Conservation (phyloP, 2,329 filamentous ascomycete species). For the Neonectria hederae region DNA sequence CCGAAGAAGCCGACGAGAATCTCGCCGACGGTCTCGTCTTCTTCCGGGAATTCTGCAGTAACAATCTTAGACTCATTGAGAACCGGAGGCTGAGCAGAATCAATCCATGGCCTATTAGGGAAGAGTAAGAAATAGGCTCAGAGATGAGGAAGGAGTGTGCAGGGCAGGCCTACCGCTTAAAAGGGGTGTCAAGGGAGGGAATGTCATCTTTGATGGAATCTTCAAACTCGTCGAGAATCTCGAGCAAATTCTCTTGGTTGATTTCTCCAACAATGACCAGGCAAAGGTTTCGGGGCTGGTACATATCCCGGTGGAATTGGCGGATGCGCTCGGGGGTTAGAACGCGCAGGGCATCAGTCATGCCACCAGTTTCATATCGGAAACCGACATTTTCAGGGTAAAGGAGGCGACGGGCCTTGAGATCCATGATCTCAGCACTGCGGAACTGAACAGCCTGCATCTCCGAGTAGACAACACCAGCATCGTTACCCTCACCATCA, state of each 20-base stretch:
- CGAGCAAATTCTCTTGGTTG: slow-evolving; percentile 80
- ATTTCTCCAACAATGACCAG: slow-evolving; percentile 92
- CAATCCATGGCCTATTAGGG: slow-evolving; percentile 77
- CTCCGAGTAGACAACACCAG: slow-evolving; percentile 96
- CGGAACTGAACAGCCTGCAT: slow-evolving; percentile 97
- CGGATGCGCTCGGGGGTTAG: slow-evolving; percentile 90
- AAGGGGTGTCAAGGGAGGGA: slow-evolving; percentile 76
- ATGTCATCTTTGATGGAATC: slow-evolving; percentile 85
- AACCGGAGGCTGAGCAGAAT: slow-evolving; percentile 80
- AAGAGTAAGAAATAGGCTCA: slow-evolving; percentile 18
- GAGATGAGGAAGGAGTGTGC: background rate
- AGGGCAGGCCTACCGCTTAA: slow-evolving; percentile 65
- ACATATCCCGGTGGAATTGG: slow-evolving; percentile 96
- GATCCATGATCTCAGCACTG: slow-evolving; percentile 85
- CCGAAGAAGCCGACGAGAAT: slow-evolving; percentile 88
- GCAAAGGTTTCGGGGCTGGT: slow-evolving; percentile 95
- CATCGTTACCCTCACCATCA: slow-evolving; percentile 92
- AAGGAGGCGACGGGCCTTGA: slow-evolving; percentile 79
- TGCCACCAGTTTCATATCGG: slow-evolving; percentile 96
- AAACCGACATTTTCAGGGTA: slow-evolving; percentile 94
- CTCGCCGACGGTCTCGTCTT: slow-evolving; percentile 93
- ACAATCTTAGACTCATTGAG: slow-evolving; percentile 78
- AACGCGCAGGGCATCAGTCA: slow-evolving; percentile 90
- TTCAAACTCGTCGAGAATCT: slow-evolving; percentile 89
- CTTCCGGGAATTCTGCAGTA: slow-evolving; percentile 91